A percentile compares a stretch with the other conserved stretches of the same genome.
phyloP scores from a whole-genome alignment of 2,329 filamentous ascomycete species.

The Fusarium cicatricum region DNA sequence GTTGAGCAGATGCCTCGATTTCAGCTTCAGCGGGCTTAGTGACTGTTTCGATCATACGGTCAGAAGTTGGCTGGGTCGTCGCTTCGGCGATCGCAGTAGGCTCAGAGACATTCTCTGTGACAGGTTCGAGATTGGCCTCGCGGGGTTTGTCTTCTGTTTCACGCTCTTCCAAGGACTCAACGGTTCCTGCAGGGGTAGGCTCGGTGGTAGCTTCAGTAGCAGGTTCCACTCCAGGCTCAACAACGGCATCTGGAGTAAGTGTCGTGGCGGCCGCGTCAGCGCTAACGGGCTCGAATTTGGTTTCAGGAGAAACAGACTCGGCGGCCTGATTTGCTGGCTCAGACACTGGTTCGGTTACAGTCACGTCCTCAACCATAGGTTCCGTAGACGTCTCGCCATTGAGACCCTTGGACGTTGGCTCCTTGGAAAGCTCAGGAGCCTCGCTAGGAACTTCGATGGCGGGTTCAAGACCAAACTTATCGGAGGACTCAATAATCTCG shows the following conservation, averaged over 20 bases:
- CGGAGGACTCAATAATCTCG: constrained; percentile 12
- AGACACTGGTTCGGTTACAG: background rate
- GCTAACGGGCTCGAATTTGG: background rate
- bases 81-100: background rate
- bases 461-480: background rate
- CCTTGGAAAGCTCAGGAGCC: background rate
- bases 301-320: background rate
- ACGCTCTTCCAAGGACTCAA: background rate
- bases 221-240: background rate
- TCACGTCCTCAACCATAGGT: background rate
- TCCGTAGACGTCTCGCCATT: background rate
- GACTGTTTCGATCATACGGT: constrained; percentile 2
- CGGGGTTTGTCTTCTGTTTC: background rate
- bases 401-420: background rate
- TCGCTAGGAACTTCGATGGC: background rate
- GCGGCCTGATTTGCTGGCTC: background rate
- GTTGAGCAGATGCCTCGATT: background rate
- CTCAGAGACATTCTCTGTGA: background rate
- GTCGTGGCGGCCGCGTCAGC: background rate
- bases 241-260: constrained; percentile 4
- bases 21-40: constrained; percentile 6
- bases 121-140: background rate
- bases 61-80: background rate
- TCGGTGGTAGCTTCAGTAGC: background rate
- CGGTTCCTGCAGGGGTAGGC: background rate